Evolutionary conservation across 2,329 filamentous ascomycete species (phyloP).

Genomic region (Phialophora chinensis): DNA sequence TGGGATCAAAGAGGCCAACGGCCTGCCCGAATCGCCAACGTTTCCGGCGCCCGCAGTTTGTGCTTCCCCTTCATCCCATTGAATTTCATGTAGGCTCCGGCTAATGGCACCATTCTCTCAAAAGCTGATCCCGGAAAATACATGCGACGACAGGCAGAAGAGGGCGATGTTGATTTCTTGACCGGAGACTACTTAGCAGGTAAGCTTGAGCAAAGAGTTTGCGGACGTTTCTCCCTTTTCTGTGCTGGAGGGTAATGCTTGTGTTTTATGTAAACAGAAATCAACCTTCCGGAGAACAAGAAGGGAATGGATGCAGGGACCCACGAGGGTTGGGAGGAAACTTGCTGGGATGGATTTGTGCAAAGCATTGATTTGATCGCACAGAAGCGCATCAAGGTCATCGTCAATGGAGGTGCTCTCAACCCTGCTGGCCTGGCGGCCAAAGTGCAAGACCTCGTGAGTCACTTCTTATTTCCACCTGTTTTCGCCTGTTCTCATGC

Average conservation of each 20-base stretch:
- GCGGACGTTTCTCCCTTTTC: too few relatives aligned
- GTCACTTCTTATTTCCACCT: too few relatives aligned
- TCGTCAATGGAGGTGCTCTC: slow-evolving; percentile 34
- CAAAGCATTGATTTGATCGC: slow-evolving; percentile 13
- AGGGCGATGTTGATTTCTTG: slow-evolving; percentile 40
- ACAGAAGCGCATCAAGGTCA: slow-evolving; percentile 24
- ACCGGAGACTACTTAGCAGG: slow-evolving; percentile 47
- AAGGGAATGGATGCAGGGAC: slow-evolving; percentile 21
- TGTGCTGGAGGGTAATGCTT: too few relatives aligned
- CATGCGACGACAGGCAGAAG: slow-evolving; percentile 17
- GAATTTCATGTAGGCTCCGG: too few relatives aligned
- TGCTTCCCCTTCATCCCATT: too few relatives aligned
- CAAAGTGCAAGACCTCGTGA: slow-evolving; percentile 15
- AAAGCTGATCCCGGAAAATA: slow-evolving; percentile 31
- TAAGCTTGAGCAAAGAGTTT: neutral
- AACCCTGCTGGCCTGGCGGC: slow-evolving; percentile 15
- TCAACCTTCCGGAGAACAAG: slow-evolving; percentile 32
- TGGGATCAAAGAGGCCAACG: too few relatives aligned
- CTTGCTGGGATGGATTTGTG: slow-evolving; percentile 6
- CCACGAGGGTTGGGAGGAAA: slow-evolving; percentile 33
- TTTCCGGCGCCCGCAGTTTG: too few relatives aligned
- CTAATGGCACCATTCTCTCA: too few relatives aligned
- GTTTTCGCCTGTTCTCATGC: too few relatives aligned
- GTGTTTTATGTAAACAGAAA: slow-evolving; percentile 32
- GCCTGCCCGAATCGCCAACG: too few relatives aligned